These are phyloP conservation scores for Dittrichia graveolens DNA, from an alignment of 129 eudicot genomes.

Conservation along the genomic window DNA sequence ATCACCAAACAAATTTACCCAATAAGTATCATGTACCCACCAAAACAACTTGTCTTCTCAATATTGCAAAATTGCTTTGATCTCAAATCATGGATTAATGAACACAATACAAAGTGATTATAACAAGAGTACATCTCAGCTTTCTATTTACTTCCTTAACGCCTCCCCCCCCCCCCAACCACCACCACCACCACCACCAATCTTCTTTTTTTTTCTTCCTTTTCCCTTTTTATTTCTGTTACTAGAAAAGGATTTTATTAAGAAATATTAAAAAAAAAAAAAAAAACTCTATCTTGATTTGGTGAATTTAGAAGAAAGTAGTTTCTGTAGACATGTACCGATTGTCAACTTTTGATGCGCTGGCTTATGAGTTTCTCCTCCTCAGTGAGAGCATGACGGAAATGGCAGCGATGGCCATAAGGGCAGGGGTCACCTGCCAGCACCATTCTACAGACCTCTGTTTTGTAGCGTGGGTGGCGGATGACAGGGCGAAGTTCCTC, in stretches of 20 bases:
- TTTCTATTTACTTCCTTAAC: constrained; percentile 35
- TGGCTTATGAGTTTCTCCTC: constrained; percentile 59
- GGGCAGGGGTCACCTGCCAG: constrained; percentile 80
- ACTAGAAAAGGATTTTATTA: constrained; percentile 35
- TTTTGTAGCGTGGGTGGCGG: constrained; percentile 98
- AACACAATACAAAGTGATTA: constrained; percentile 26
- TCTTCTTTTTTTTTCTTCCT: not conserved
- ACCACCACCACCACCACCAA: not conserved
- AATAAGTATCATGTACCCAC: too few relatives aligned
- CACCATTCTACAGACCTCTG: constrained; percentile 95
- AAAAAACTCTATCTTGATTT: constrained; percentile 30
- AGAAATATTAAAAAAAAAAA: constrained; percentile 39
- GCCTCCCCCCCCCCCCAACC: too few relatives aligned
- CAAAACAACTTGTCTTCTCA: constrained; percentile 11
- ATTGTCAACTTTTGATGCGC: constrained; percentile 23
- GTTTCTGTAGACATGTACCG: constrained; percentile 25
- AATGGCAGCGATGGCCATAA: constrained; percentile 95
- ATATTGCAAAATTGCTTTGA: constrained; percentile 30
- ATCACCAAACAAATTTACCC: too few relatives aligned
- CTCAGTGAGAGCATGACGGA: constrained; percentile 81
- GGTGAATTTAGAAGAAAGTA: constrained; percentile 23
- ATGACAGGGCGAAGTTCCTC: constrained; percentile 83
- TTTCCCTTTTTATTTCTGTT: constrained; percentile 28
- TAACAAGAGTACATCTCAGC: constrained; percentile 23
- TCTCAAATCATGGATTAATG: constrained; percentile 12